Percentiles rank a stretch among this genome's conserved stretches.
Evolutionary conservation across 176 grass and related monocot species (phyloP).

Genomic region (Alloteropsis semialata): DNA sequence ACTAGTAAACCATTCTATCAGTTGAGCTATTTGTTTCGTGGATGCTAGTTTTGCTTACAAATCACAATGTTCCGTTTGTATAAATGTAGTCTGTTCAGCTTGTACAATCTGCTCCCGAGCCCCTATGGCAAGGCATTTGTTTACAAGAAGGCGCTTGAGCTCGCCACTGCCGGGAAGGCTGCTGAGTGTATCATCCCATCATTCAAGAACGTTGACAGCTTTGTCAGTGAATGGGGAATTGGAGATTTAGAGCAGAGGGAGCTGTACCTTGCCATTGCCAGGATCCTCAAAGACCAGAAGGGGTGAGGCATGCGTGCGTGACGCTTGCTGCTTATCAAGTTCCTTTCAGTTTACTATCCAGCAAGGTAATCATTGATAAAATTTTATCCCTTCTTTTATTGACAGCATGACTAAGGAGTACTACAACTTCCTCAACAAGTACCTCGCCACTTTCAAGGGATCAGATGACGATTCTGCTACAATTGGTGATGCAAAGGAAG

Average conservation of each 20-base stretch:
- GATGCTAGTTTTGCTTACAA: neutral
- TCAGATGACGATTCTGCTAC: conserved; percentile 41
- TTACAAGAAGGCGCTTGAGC: conserved; percentile 75
- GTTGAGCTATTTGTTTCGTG: neutral
- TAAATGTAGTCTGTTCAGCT: conserved; percentile 54
- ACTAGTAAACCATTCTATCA: neutral
- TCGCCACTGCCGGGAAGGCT: conserved; percentile 58
- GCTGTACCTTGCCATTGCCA: conserved; percentile 54
- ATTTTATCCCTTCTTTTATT: neutral
- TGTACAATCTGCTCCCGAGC: conserved; percentile 82
- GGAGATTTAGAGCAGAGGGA: conserved; percentile 67
- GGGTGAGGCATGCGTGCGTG: conserved; percentile 19
- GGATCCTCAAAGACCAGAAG: conserved; percentile 80
- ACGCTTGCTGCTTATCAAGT: neutral
- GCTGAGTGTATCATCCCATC: conserved; percentile 70
- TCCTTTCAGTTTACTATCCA: neutral
- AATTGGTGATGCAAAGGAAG: conserved; percentile 74
- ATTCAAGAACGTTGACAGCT: conserved; percentile 79
- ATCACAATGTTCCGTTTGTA: neutral
- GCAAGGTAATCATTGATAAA: neutral
- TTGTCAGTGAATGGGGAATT: conserved; percentile 80
- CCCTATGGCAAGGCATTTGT: conserved; percentile 63
- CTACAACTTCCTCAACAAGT: conserved; percentile 78
- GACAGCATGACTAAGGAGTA: conserved; percentile 78
- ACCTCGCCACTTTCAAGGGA: conserved; percentile 72